Evolutionary conservation across 176 grass and related monocot genomes (phyloP), one percentile per base, ranked within the genome.

Genomic region (Poa pratensis): DNA sequence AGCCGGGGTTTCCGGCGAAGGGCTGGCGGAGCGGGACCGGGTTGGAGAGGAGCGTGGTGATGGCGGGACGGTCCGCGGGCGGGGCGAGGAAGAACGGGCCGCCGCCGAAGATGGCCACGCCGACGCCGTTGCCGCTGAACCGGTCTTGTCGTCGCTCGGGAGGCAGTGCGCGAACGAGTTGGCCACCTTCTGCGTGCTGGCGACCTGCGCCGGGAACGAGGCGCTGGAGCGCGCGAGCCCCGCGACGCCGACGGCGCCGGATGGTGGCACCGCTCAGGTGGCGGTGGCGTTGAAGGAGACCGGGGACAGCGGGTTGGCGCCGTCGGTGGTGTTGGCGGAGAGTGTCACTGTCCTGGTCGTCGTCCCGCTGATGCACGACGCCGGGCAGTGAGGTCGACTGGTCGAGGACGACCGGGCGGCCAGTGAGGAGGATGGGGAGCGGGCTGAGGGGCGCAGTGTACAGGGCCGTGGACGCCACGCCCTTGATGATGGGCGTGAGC

Each of bases 91-190:
- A 84, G 62, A 87, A 30, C 24, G 88, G 85, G 0, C 87, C 86
- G 1, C 78, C 85, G 18, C 92, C 95, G 43, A 97, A 91, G 80
- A 92, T 92, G 0, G 88, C 92, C 5, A 87, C 88, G n/a, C 95
- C 87, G 20, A 39, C 1, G 75, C 81, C 75, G n/a, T 48, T 72
- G 69, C 35, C 35, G 35, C 35, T 37, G 35, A 37, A 37, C 35
- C 35, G 35, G 35, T 37, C 2, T 43, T 43, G 42, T 9, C 42
- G 42, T 43, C 42, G 42, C 95, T 82, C 10, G 92, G 95, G 82
- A 97, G 95, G 80, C 95, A 94, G 63, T 94, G 87, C 11, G 72
- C 84, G 61, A 97, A 94, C 48, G 70, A 80, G 53, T 78, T 82
- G n/a, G 86, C 72, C 39, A 92, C 87, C 26, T 74, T 85, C 61